phyloP scores from a whole-genome alignment of 495 filamentous ascomycete genomes.

The Penicillium bovifimosum region DNA sequence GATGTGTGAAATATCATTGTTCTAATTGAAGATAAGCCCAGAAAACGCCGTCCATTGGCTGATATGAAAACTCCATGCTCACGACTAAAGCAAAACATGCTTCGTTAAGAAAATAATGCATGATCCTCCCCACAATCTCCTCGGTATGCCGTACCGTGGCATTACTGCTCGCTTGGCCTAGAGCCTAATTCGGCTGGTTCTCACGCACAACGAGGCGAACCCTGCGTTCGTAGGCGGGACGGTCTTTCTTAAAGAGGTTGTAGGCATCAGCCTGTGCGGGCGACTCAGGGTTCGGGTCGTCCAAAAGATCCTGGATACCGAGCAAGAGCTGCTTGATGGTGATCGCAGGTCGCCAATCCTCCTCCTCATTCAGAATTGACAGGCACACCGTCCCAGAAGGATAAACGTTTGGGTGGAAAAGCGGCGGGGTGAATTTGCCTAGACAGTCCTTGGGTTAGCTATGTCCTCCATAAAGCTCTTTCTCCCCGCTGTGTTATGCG shows the following conservation, averaged over 20 bases:
- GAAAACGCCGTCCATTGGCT: conserved; percentile 17
- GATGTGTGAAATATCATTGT: neutral
- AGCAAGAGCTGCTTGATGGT: conserved; percentile 96
- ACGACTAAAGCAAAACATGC: conserved; percentile 19
- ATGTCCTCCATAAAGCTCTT: neutral
- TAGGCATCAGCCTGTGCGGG: conserved; percentile 97
- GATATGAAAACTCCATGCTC: conserved; percentile 22
- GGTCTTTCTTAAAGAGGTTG: conserved; percentile 92
- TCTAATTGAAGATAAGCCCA: neutral
- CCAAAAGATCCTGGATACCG: conserved; percentile 88
- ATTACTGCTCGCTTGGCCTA: neutral
- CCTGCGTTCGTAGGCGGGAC: conserved; percentile 77
- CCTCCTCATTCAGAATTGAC: conserved; percentile 96
- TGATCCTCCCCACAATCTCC: conserved; percentile 1
- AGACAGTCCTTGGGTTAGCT: conserved; percentile 2
- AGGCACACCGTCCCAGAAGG: conserved; percentile 97
- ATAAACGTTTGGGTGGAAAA: conserved; percentile 99
- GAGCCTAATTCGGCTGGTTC: conserved; percentile 61
- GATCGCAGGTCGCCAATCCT: conserved; percentile 97
- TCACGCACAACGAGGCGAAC: conserved; percentile 82
- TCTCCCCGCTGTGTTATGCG: too few species aligned
- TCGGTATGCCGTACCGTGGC: neutral
- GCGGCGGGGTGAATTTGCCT: conserved; percentile 96
- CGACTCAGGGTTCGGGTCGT: conserved; percentile 95
- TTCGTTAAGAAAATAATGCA: conserved; percentile 9